phyloP scores from a whole-genome alignment of 352 stramenopile genomes.

The Phytophthora pisi region DNA sequence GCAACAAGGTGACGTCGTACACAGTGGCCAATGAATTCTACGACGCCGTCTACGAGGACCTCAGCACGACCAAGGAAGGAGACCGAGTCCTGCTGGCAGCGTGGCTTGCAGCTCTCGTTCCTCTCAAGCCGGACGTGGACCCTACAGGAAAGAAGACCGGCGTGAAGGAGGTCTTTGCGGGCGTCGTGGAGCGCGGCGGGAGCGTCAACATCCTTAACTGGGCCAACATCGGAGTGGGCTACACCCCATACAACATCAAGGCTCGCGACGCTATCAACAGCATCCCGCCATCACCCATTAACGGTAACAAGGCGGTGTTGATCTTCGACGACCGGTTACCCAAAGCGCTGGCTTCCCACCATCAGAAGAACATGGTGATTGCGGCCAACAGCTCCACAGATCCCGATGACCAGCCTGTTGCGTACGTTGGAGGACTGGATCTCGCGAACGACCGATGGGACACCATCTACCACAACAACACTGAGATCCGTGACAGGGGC shows the following conservation, averaged over 20 bases:
- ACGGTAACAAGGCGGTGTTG: conserved; percentile 25
- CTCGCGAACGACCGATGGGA: conserved; percentile 61
- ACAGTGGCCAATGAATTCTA: conserved; percentile 49
- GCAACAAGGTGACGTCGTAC: conserved; percentile 56
- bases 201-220: conserved; percentile 54
- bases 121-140: conserved; percentile 39
- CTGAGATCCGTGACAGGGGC: conserved; percentile 33
- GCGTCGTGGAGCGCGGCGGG: conserved; percentile 36
- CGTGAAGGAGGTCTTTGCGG: conserved; percentile 39
- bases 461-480: conserved; percentile 52
- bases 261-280: conserved; percentile 52
- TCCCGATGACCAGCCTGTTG: conserved; percentile 23
- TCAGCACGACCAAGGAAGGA: conserved; percentile 23
- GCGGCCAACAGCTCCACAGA: conserved; percentile 10
- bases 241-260: conserved; percentile 36
- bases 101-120: conserved; percentile 50
- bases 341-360: conserved; percentile 39
- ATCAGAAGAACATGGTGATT: conserved; percentile 57
- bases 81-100: conserved; percentile 44
- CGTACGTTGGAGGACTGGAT: conserved; percentile 59
- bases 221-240: conserved; percentile 46
- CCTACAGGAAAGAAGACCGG: conserved; percentile 26
- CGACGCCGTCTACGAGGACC: conserved; percentile 43
- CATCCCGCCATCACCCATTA: conserved; percentile 17
- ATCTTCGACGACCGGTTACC: conserved; percentile 61